Base-by-base conservation (phyloP, 768 basidiomycete species). In the Hortiboletus campestris region DNA sequence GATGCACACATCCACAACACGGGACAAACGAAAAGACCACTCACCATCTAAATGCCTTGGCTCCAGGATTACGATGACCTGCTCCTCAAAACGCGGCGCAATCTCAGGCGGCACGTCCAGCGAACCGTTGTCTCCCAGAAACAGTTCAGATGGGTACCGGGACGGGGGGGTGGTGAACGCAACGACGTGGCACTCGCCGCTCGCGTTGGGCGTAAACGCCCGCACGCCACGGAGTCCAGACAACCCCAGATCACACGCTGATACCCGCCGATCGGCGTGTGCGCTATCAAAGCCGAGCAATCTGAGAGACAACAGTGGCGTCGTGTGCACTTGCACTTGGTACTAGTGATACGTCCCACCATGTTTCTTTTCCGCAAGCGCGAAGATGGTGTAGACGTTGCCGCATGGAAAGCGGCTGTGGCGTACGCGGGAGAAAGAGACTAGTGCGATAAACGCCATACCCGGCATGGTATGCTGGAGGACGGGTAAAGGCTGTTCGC, bases 281-380 rank as follows among this genome's bases (percentile, higher is more conserved):
- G 38, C 11, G 2, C 16, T 7, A 16, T 40, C n/a, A 1, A 9
- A 2, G 12, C 9, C 44, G 45, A 39, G 19, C 6, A 46, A 6
- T 13, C 7, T 9, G 29, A 53, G 29, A 1, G 29, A 22, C 20
- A 32, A 20, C 29, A 9, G 11, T 10, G 38, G 52, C 20, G 29
- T 8, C 31, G 20, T 25, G 6, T 20, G 29, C 12, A 55, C 25
- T 14, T 34, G 52, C 17, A 81, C 67, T 29, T 67, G 48, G 53
- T 67, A n/a, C n/a, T n/a, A 84, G 48, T 76, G 73, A 51, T 78
- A 80, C 16, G 80, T 72, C 6, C 80, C 80, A 59, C 73, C 76
- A 13, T 65, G 50, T 12, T 62, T 41, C 50, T 71, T 67, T 51
- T 67, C 61, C 17, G 69, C 79, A 41, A 84, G 72, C 40, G 80